A percentile compares a stretch with the other conserved stretches of the same genome.
Conservation (phyloP, 1,139 yeast genomes). For the Candida sanyaensis region DNA sequence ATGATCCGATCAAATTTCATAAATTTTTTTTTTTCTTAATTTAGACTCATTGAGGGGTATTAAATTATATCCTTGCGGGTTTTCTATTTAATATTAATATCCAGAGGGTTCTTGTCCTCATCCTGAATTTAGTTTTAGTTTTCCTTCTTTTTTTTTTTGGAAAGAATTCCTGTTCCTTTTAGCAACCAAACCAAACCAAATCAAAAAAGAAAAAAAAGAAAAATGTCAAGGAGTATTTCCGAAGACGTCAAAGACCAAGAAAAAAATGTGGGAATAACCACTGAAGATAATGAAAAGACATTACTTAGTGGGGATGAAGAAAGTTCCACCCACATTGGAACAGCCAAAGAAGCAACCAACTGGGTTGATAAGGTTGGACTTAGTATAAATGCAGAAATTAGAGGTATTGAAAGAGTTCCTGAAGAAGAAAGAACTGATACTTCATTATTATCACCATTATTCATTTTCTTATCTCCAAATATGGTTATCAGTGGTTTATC, state of each 20-base stretch:
- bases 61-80: not conserved
- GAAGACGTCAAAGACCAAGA: not conserved
- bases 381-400: slow-evolving; percentile 41
- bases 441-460: slow-evolving; percentile 24
- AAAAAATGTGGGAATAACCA: not conserved
- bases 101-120: not conserved
- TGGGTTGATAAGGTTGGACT: slow-evolving; percentile 32
- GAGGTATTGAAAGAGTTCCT: slow-evolving; percentile 49
- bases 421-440: slow-evolving; percentile 40
- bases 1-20: not conserved
- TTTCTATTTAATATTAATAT: no score
- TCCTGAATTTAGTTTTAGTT: not conserved
- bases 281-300: not conserved
- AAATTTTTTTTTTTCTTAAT: not conserved
- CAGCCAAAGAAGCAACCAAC: slow-evolving; percentile 13
- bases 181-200: not conserved
- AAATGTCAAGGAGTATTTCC: not conserved
- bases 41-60: not conserved
- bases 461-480: slow-evolving; percentile 33
- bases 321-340: not conserved
- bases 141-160: not conserved
- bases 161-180: not conserved
- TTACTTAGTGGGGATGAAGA: not conserved
- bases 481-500: slow-evolving; percentile 31
- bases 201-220: no score